Evolutionary conservation across 768 basidiomycete genomes (phyloP).

Genomic region (Chalciporus pseudorubinellus): DNA sequence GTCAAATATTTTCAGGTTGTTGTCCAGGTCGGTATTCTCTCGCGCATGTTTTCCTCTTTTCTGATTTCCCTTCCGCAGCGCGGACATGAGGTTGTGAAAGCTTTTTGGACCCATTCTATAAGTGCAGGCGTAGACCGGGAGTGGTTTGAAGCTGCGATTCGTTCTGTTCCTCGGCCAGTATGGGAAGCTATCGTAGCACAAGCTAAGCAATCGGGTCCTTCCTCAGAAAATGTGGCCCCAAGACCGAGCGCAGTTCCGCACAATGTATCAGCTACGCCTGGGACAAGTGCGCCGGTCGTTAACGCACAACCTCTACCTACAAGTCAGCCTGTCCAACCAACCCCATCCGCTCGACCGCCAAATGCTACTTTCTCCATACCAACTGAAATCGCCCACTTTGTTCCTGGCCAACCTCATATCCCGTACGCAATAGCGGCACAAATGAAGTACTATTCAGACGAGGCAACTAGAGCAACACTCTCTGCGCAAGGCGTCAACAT

Average conservation of each 20-base stretch:
- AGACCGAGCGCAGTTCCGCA: neutral
- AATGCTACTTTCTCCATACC: neutral
- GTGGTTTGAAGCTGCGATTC: conserved; percentile 18
- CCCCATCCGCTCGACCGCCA: neutral
- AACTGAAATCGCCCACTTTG: neutral
- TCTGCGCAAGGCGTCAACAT: conserved; percentile 1
- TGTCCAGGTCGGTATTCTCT: conserved; percentile 17
- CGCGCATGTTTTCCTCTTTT: neutral
- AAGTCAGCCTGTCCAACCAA: neutral
- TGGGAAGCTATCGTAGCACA: conserved; percentile 12
- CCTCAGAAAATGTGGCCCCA: neutral
- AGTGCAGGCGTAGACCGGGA: conserved; percentile 17
- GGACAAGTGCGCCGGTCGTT: neutral
- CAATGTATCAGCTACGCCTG: neutral
- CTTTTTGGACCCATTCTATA: conserved; percentile 14
- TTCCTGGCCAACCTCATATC: neutral
- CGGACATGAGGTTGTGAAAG: conserved; percentile 12
- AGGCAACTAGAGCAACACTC: conserved; percentile 9
- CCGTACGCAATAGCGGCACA: conserved; percentile 11
- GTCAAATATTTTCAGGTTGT: conserved; percentile 20
- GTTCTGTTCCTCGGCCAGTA: conserved; percentile 16
- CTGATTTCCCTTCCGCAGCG: conserved; percentile 12
- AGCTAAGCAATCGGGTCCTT: neutral
- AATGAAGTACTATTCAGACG: conserved; percentile 23
- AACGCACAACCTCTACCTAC: neutral